Evolutionary conservation across 2,329 filamentous ascomycete species (phyloP), one percentile per base, ranked within the genome.

Genomic region (Aspergillus spinulosporus): DNA sequence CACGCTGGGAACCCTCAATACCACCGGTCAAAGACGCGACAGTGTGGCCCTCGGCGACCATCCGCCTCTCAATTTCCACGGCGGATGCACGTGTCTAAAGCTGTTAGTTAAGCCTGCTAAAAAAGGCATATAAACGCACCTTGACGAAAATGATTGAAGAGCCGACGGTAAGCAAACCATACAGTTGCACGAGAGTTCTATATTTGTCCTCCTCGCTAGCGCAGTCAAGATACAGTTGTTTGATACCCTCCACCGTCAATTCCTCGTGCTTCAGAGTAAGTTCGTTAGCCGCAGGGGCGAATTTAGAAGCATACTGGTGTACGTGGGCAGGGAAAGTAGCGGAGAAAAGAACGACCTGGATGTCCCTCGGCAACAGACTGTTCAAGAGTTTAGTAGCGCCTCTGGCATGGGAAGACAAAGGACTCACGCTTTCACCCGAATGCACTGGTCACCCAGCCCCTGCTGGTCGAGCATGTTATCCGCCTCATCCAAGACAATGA

Each of bases 391-490:
- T 54, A 52, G 47, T 39, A 49, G 11, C 4, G 11, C 9, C 9
- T 14, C 56, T 44, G 39, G n/a, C n/a, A 15, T 26, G 5, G 37
- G 4, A 2, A 54, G 1, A 15, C 3, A 15, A 15, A 14, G n/a
- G 21, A 77, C 86, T 67, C 76, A 94, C 90, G 76, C 76, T 79
- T 95, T 96, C 65, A 97, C 90, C 64, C 92, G 87, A 66, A 92
- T 84, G 74, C 93, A 97, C 76, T 99, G 94, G 58, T 97, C 94
- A 51, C 94, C 94, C 54, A 99, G 81, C 50, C 94, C 93, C 76
- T 96, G 91, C 75, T 93, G 88, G 70, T 97, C 94, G 58, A 99
- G 80, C 94, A 99, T 99, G 78, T 97, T 97, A 78, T 99, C 94
- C 55, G 94, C 94, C 78, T 99, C 94, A 69, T 99, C 94, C 52